Evolutionary conservation across 192 early-diverging fungal species (phyloP).

Genomic region (Oehlia diaphana): DNA sequence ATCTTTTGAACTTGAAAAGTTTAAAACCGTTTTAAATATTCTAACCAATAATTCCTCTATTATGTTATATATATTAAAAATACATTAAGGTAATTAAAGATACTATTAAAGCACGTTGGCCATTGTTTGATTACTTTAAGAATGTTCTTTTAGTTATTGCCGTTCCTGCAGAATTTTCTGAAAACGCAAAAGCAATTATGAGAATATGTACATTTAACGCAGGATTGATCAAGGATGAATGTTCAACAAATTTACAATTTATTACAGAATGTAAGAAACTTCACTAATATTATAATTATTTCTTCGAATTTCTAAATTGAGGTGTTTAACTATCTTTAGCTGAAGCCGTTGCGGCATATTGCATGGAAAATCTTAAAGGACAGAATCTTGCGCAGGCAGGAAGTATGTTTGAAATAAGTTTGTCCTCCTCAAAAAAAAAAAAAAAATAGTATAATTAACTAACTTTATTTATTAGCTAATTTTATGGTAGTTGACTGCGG

Average conservation of each 20-base stretch:
- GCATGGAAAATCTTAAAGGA: background rate
- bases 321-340: background rate
- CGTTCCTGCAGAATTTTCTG: slow-evolving; percentile 11
- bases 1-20: no score
- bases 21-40: no score
- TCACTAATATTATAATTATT: no score
- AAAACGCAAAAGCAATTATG: slow-evolving; percentile 51
- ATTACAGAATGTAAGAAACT: background rate
- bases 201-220: slow-evolving; percentile 51
- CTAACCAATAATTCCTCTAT: no score
- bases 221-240: slow-evolving; percentile 22
- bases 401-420: no score
- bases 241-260: background rate
- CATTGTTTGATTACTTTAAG: background rate
- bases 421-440: no score
- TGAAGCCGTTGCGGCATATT: slow-evolving; percentile 7
- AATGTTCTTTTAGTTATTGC: background rate
- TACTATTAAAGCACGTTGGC: background rate
- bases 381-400: no score
- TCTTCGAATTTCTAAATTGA: no score
- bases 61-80: no score
- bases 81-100: slow-evolving; percentile 2
- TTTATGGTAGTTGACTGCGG: no score
- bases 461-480: no score
- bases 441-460: no score